Evolutionary conservation across 495 filamentous ascomycete species (phyloP).

Genomic region (Penicillium simplicissimum): DNA sequence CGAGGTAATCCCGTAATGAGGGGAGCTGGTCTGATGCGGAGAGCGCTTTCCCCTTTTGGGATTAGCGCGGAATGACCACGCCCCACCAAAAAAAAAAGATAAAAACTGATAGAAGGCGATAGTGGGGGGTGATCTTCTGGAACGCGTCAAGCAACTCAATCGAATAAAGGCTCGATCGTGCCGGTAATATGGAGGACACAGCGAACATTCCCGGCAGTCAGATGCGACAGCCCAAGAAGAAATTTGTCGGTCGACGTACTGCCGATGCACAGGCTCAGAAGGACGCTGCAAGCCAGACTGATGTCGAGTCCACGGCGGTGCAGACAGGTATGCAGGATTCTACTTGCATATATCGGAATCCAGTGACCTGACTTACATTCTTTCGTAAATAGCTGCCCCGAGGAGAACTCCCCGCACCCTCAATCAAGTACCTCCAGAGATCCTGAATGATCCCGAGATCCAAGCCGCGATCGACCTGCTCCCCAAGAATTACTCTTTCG

Average conservation of each 20-base stretch:
- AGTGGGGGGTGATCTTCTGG: constrained; percentile 10
- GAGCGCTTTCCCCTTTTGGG: constrained; percentile 24
- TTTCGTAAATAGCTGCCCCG: constrained; percentile 46
- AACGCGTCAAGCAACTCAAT: background rate
- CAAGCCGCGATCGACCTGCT: constrained; percentile 85
- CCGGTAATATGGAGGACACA: constrained; percentile 19
- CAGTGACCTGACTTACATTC: background rate
- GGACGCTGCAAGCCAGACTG: constrained; percentile 44
- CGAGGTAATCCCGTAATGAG: constrained; percentile 7
- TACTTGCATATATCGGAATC: background rate
- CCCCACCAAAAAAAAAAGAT: constrained; percentile 24
- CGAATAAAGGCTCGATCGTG: background rate
- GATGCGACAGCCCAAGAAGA: constrained; percentile 64
- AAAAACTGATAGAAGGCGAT: constrained; percentile 12
- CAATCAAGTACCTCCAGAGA: constrained; percentile 86
- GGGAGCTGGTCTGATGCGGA: constrained; percentile 26
- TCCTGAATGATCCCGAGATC: constrained; percentile 83
- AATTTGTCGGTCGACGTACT: constrained; percentile 73
- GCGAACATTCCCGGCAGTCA: constrained; percentile 13
- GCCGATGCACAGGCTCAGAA: constrained; percentile 55
- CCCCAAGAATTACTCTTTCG: constrained; percentile 93
- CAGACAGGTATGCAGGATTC: constrained; percentile 38
- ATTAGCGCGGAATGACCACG: constrained; percentile 15
- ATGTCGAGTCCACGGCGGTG: constrained; percentile 62
- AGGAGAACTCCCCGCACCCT: constrained; percentile 71